Evolutionary conservation across 257 asterid genomes (phyloP).

Genomic region (Solanum piurae): DNA sequence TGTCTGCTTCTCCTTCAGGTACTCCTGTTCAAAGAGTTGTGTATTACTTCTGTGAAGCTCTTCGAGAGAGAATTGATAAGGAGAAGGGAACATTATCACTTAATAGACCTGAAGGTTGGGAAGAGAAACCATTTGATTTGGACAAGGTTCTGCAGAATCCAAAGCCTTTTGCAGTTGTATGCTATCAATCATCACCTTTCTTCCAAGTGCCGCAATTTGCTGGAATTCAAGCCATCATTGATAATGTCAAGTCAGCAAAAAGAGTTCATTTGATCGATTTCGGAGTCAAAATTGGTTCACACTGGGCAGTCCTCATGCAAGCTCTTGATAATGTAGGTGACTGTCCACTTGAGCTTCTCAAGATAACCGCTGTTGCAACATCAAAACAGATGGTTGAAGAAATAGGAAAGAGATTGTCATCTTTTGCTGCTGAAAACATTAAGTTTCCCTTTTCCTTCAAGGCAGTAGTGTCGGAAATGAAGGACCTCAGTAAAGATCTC

Average conservation of each 20-base stretch:
- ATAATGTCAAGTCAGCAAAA: conserved; percentile 19
- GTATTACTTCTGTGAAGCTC: conserved; percentile 17
- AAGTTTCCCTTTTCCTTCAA: conserved; percentile 11
- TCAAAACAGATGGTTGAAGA: conserved; percentile 11
- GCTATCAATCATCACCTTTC: conserved; percentile 11
- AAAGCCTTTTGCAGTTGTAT: not conserved
- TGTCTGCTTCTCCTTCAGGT: conserved; percentile 8
- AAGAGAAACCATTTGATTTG: conserved; percentile 4
- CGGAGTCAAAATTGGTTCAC: conserved; percentile 19
- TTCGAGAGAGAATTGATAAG: conserved; percentile 18
- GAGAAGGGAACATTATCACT: not conserved
- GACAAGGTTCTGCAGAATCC: conserved; percentile 2
- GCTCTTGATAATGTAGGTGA: conserved; percentile 13
- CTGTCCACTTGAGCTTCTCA: conserved; percentile 20
- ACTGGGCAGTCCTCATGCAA: conserved; percentile 32
- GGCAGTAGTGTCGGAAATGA: conserved; percentile 11
- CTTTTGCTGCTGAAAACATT: conserved; percentile 20
- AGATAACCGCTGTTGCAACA: conserved; percentile 32
- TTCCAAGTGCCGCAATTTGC: conserved; percentile 17
- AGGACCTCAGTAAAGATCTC: conserved; percentile 15
- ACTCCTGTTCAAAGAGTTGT: conserved; percentile 20
- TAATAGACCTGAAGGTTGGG: not conserved
- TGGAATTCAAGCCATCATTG: conserved; percentile 30
- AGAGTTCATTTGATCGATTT: conserved; percentile 30
- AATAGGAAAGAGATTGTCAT: conserved; percentile 15